Evolutionary conservation across 2,329 filamentous ascomycete genomes (phyloP).

Genomic region (Helicocarpus griseus): DNA sequence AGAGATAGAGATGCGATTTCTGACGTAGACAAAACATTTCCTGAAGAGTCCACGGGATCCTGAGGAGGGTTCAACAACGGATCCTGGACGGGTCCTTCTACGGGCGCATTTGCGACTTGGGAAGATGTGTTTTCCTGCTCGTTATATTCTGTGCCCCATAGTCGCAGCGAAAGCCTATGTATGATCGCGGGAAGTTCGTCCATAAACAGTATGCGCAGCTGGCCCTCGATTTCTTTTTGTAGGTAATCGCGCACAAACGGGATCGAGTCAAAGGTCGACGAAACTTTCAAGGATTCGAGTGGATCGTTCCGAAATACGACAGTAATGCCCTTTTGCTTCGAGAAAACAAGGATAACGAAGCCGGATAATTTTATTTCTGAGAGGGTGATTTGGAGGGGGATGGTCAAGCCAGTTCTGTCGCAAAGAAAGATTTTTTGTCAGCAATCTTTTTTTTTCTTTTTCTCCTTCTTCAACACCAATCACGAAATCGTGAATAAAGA

Average conservation of each 20-base stretch:
- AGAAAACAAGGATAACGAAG: constrained; percentile 96
- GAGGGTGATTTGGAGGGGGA: constrained; percentile 92
- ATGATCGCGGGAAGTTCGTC: constrained; percentile 95
- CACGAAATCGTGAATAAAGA: constrained; percentile 6
- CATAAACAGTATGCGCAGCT: constrained; percentile 91
- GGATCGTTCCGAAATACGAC: constrained; percentile 97
- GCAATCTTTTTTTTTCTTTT: not conserved
- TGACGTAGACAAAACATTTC: constrained; percentile 64
- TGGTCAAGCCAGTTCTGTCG: constrained; percentile 68
- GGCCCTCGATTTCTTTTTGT: constrained; percentile 89
- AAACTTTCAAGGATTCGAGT: constrained; percentile 94
- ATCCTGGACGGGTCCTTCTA: constrained; percentile 58
- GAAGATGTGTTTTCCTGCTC: constrained; percentile 40
- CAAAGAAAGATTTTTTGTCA: constrained; percentile 1
- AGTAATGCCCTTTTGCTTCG: constrained; percentile 91
- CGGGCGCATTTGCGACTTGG: constrained; percentile 31
- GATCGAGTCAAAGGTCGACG: constrained; percentile 97
- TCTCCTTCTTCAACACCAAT: too few relatives aligned
- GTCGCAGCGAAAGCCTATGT: constrained; percentile 74
- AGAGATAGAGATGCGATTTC: constrained; percentile 69
- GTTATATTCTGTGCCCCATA: constrained; percentile 83
- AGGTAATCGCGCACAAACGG: constrained; percentile 96
- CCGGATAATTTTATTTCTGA: constrained; percentile 93
- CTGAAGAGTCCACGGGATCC: constrained; percentile 71
- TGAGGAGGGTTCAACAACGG: constrained; percentile 72